phyloP scores from a whole-genome alignment of 179 eudicot genomes.

The Spinacia oleracea region DNA sequence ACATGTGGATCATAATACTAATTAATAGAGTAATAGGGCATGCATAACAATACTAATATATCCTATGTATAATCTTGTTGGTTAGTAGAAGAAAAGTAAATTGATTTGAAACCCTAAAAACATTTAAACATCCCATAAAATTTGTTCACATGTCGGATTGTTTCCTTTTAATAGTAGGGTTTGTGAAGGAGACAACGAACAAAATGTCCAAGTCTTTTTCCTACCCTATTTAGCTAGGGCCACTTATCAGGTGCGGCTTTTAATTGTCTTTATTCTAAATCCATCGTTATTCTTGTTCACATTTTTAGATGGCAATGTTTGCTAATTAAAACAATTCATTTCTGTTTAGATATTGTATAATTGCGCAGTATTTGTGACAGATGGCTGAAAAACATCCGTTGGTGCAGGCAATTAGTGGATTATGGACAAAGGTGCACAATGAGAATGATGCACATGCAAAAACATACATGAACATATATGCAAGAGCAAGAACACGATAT shows the following conservation, averaged over 20 bases:
- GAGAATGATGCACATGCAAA: too few species aligned
- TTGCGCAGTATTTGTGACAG: neutral
- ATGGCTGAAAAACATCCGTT: neutral
- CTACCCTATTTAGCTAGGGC: neutral
- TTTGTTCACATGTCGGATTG: conserved; percentile 10
- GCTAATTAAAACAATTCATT: neutral
- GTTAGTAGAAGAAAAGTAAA: neutral
- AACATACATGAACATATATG: too few species aligned
- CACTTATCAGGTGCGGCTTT: conserved; percentile 8
- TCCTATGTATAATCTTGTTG: neutral
- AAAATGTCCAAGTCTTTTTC: neutral
- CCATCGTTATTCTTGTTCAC: neutral
- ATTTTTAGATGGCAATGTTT: neutral
- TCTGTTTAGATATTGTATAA: neutral
- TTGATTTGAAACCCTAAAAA: conserved; percentile 5
- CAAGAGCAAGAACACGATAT: too few species aligned
- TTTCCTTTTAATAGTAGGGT: neutral
- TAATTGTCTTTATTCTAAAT: neutral
- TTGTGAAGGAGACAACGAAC: neutral
- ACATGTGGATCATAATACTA: too few species aligned
- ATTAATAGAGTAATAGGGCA: too few species aligned
- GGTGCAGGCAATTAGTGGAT: too few species aligned
- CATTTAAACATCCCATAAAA: neutral
- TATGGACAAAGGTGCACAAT: too few species aligned
- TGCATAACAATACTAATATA: too few species aligned